Evolutionary conservation across 441 rosid species (phyloP), one percentile per base, ranked within the genome.

Genomic region (Mallotus japonicus): DNA sequence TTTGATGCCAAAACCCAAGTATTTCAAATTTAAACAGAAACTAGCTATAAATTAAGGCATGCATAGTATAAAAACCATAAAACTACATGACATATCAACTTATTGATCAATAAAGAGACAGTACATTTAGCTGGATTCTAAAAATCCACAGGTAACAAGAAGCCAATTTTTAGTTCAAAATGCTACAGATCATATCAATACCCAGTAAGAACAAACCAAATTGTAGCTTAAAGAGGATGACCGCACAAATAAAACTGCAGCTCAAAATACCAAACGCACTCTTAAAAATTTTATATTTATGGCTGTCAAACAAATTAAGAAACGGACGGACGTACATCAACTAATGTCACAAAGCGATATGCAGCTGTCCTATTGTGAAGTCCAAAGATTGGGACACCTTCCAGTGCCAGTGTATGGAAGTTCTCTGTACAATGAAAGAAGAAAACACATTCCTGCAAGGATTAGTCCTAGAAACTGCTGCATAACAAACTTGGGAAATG

Each of bases 271-370:
- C 12, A 68, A 44, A 32, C 34, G 75, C 42, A 65, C 70, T 62
- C 28, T 44, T 53, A 59, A 46, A 20, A 67, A 16, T 51, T 54
- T 15, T 58, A 56, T 40, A 47, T 74, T 20, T 51, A 70, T 70
- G 63, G 75, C 58, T 77, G 51, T 59, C 22, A 60, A 75, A n/a
- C 24, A 37, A 71, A 17, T 49, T 40, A 65, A 22, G 65, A 65
- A 67, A 24, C 56, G 70, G 70, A 44, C 10, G 62, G 50, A 55
- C 93, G 69, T 83, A 93, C 99, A 77, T 95, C 99, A 66, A 95
- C 96, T 70, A 95, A 83, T 47, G 98, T 93, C 79, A 90, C 93
- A 73, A 95, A 95, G 69, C 99, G 93, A 81, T 92, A 90, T 3
- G 99, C 99, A 53, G 99, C 87, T 40, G 94, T 82, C 74, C 97